These are phyloP conservation scores for Pelargonium myrrhifolium DNA, from an alignment of 441 rosid genomes.

Conservation along the genomic window DNA sequence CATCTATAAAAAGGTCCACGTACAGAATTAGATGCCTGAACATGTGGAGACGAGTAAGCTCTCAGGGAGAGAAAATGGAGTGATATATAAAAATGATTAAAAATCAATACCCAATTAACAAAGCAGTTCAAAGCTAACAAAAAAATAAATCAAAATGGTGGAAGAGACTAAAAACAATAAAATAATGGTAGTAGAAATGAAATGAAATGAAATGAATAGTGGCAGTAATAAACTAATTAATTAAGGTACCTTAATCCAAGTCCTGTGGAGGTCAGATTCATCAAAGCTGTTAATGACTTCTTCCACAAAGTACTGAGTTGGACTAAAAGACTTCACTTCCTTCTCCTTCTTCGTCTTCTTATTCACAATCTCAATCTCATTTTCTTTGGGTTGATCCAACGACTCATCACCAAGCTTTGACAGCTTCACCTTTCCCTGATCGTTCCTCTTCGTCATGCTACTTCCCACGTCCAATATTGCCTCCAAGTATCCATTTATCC, in stretches of 20 bases:
- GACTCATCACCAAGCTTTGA: conserved; percentile 33
- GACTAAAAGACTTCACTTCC: conserved; percentile 45
- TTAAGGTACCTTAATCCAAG: conserved; percentile 57
- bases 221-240: neutral
- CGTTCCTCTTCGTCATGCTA: conserved; percentile 36
- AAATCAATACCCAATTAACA: no score
- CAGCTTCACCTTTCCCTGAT: conserved; percentile 40
- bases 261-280: conserved; percentile 58
- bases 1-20: no score
- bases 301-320: conserved; percentile 62
- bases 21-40: no score
- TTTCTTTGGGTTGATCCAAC: neutral
- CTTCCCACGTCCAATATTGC: conserved; percentile 82
- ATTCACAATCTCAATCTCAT: neutral
- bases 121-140: no score
- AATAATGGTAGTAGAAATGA: neutral
- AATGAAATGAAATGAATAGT: neutral
- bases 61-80: no score
- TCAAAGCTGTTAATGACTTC: conserved; percentile 61
- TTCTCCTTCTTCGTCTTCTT: conserved; percentile 22
- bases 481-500: conserved; percentile 89
- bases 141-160: no score
- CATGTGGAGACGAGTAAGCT: no score
- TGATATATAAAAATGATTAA: no score
- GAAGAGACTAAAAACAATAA: no score